Evolutionary conservation across 805 yeast species (phyloP).

Genomic region (Isabelozyma gotoi): DNA sequence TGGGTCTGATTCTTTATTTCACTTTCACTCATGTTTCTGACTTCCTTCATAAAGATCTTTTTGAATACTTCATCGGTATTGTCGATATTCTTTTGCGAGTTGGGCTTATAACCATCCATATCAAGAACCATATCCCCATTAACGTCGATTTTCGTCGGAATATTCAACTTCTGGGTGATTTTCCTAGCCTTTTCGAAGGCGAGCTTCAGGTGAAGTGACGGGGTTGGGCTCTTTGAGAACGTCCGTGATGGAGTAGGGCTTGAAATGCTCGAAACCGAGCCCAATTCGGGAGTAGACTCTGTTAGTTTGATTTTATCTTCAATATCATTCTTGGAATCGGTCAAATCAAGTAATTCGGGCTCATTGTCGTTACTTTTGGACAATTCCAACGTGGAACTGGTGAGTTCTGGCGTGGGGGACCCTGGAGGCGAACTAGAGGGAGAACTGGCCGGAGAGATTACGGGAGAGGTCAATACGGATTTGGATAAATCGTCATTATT

Average conservation of each 20-base stretch:
- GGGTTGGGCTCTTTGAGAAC: conserved; percentile 14
- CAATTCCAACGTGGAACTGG: too few species aligned
- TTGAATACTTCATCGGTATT: conserved; percentile 75
- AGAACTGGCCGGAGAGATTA: conserved; percentile 63
- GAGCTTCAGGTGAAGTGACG: conserved; percentile 31
- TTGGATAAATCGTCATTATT: conserved; percentile 61
- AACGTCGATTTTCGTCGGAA: conserved; percentile 83
- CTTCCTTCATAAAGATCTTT: conserved; percentile 73
- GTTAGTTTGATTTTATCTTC: conserved; percentile 25
- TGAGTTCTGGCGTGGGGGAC: conserved; percentile 13
- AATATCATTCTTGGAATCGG: conserved; percentile 16
- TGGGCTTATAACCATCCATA: conserved; percentile 94
- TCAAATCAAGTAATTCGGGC: conserved; percentile 38
- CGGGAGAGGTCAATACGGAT: conserved; percentile 84
- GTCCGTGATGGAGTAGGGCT: conserved; percentile 11
- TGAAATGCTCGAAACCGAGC: neutral
- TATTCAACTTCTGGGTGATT: conserved; percentile 69
- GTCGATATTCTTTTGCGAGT: conserved; percentile 65
- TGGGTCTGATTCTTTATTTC: conserved; percentile 7
- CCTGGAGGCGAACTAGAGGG: conserved; percentile 46
- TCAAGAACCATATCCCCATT: conserved; percentile 90
- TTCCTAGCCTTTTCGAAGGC: conserved; percentile 60
- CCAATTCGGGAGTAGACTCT: conserved; percentile 11
- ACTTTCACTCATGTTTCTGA: conserved; percentile 28
- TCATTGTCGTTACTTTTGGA: conserved; percentile 11